Conservation (phyloP, 441 rosid genomes). For the Jatropha multifida region DNA sequence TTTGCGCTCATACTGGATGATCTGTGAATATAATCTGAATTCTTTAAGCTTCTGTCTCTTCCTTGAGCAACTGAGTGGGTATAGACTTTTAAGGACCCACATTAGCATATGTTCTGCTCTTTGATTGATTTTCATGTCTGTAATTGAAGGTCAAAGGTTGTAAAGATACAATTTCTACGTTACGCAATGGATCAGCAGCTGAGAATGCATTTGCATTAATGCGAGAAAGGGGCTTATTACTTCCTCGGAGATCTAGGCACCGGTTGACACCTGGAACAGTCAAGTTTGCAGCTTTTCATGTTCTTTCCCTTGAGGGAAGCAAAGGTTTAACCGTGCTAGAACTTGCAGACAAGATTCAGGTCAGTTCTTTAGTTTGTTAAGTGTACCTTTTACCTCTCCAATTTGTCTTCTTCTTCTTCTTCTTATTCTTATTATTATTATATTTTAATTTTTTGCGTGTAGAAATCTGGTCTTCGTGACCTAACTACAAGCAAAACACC, state of each 20-base stretch:
- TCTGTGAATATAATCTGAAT: not conserved
- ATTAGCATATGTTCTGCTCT: constrained; percentile 1
- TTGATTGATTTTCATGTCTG: constrained; percentile 14
- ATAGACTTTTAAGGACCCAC: not conserved
- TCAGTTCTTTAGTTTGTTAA: constrained; percentile 26
- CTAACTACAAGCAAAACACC: constrained; percentile 98
- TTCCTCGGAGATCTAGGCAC: constrained; percentile 95
- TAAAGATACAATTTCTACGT: constrained; percentile 67
- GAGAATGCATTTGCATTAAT: constrained; percentile 90
- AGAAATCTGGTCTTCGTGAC: constrained; percentile 99
- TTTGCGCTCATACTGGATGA: constrained; percentile 1
- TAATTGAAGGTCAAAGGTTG: constrained; percentile 73
- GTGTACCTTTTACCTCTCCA: not conserved
- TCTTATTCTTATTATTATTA: not conserved
- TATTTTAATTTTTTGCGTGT: constrained; percentile 10
- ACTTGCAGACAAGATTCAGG: constrained; percentile 99
- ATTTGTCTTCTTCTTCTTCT: not conserved
- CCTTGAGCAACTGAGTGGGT: constrained; percentile 5
- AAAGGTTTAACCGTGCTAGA: constrained; percentile 89
- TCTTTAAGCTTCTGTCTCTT: constrained; percentile 11
- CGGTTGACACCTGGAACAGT: constrained; percentile 99
- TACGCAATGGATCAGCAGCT: constrained; percentile 98
- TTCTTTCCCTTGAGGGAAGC: constrained; percentile 96
- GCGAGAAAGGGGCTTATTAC: constrained; percentile 94
- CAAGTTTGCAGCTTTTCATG: constrained; percentile 99